Evolutionary conservation across 495 filamentous ascomycete genomes (phyloP).

Genomic region (Friedmanniomyces endolithicus): DNA sequence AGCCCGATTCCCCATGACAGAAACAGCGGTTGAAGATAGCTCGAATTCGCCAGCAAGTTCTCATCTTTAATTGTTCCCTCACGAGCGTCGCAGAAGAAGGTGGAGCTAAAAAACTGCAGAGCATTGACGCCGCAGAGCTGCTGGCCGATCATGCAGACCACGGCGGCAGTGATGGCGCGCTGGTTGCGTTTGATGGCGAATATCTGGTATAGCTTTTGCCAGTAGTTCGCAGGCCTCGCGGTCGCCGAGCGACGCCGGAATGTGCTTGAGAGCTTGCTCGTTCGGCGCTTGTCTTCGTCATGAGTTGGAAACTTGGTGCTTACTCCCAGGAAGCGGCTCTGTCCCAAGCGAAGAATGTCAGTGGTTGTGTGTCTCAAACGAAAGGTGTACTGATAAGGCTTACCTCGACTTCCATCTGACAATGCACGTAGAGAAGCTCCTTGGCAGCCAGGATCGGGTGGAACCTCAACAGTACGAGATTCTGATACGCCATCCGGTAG

Average conservation of each 20-base stretch:
- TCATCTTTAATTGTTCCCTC: background rate
- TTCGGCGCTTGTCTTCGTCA: background rate
- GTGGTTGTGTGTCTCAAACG: no score
- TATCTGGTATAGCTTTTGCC: conserved; percentile 46
- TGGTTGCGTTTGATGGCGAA: conserved; percentile 58
- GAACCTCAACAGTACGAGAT: conserved; percentile 10
- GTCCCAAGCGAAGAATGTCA: no score
- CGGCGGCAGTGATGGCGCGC: conserved; percentile 51
- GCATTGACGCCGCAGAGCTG: conserved; percentile 43
- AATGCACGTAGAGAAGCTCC: conserved; percentile 21
- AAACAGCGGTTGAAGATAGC: conserved; percentile 2
- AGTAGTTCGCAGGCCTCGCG: conserved; percentile 24
- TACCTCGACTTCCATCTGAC: conserved; percentile 25
- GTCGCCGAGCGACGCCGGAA: background rate
- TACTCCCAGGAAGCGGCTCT: conserved; percentile 1
- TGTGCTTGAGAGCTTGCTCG: background rate
- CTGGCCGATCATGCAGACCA: conserved; percentile 55
- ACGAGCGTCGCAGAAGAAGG: conserved; percentile 12
- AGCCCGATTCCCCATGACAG: conserved; percentile 17
- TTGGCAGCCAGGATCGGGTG: conserved; percentile 16
- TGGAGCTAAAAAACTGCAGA: conserved; percentile 12
- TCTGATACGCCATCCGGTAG: conserved; percentile 13
- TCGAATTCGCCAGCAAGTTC: background rate
- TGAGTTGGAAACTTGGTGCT: background rate
- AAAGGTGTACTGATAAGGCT: no score